phyloP scores from a whole-genome alignment of 495 filamentous ascomycete species.

The Barbatosphaeria neglecta region DNA sequence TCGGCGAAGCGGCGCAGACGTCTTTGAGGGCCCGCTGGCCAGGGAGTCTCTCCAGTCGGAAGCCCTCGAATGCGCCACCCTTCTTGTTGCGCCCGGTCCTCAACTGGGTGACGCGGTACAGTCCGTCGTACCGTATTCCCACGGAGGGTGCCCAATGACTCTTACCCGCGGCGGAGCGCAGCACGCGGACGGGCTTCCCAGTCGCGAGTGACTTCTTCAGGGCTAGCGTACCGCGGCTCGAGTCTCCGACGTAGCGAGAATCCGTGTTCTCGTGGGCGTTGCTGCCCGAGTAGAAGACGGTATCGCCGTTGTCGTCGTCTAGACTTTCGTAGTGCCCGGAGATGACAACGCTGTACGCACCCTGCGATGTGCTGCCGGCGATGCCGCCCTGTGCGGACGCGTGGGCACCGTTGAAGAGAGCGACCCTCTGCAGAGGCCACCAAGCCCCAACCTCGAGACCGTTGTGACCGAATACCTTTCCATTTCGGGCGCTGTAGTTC shows the following conservation, averaged over 20 bases:
- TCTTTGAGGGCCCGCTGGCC: neutral
- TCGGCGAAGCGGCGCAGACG: neutral
- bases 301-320: conserved; percentile 32
- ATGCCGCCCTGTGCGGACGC: conserved; percentile 34
- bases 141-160: conserved; percentile 19
- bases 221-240: conserved; percentile 20
- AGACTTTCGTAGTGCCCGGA: conserved; percentile 28
- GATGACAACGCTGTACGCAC: conserved; percentile 35
- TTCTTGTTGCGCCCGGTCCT: conserved; percentile 3
- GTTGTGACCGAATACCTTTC: conserved; percentile 35
- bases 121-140: conserved; percentile 42
- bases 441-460: conserved; percentile 32
- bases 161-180: conserved; percentile 21
- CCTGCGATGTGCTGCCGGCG: conserved; percentile 18
- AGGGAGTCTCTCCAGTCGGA: neutral
- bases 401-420: conserved; percentile 40
- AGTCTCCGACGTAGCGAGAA: conserved; percentile 1
- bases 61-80: conserved; percentile 18
- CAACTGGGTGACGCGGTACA: conserved; percentile 28
- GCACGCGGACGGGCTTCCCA: conserved; percentile 30
- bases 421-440: conserved; percentile 37
- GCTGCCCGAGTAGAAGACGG: conserved; percentile 35
- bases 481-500: neutral
- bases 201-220: conserved; percentile 18
- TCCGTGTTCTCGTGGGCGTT: conserved; percentile 17